Percentiles rank a stretch among this genome's conserved stretches.
phyloP scores from a whole-genome alignment of 179 eudicot genomes.

The Amaranthus tricolor region DNA sequence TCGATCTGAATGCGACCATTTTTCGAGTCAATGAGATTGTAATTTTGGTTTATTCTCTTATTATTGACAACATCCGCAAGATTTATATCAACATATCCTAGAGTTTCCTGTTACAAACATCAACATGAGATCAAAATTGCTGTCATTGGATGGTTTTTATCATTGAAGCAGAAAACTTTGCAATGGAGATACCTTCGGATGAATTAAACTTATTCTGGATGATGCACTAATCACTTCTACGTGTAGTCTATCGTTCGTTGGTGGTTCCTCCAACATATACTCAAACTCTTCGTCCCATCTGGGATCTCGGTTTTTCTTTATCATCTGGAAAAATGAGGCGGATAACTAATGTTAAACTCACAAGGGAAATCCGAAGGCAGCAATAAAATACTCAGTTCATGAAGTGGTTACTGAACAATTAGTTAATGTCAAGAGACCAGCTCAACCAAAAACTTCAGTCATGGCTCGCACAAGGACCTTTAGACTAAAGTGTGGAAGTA shows the following conservation, averaged over 20 bases:
- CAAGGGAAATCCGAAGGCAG: neutral
- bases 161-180: neutral
- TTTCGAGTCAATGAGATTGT: constrained; percentile 67
- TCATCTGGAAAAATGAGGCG: constrained; percentile 16
- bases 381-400: too few species aligned
- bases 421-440: too few species aligned
- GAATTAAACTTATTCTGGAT: constrained; percentile 65
- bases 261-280: constrained; percentile 40
- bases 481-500: too few species aligned
- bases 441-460: too few species aligned
- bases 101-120: constrained; percentile 46
- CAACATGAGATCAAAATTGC: neutral
- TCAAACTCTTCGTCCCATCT: constrained; percentile 43
- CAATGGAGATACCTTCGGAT: constrained; percentile 67
- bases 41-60: constrained; percentile 82
- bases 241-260: constrained; percentile 34
- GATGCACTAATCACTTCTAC: constrained; percentile 54
- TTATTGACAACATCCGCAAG: constrained; percentile 75
- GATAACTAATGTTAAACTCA: neutral
- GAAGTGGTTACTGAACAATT: too few species aligned
- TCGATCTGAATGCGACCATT: constrained; percentile 74
- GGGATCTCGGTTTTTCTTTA: constrained; percentile 46
- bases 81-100: constrained; percentile 78
- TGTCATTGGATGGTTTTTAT: neutral
- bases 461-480: too few species aligned